A percentile compares a stretch with the other conserved stretches of the same genome.
phyloP scores from a whole-genome alignment of 176 grass and related monocot genomes.

The Pharus latifolius region DNA sequence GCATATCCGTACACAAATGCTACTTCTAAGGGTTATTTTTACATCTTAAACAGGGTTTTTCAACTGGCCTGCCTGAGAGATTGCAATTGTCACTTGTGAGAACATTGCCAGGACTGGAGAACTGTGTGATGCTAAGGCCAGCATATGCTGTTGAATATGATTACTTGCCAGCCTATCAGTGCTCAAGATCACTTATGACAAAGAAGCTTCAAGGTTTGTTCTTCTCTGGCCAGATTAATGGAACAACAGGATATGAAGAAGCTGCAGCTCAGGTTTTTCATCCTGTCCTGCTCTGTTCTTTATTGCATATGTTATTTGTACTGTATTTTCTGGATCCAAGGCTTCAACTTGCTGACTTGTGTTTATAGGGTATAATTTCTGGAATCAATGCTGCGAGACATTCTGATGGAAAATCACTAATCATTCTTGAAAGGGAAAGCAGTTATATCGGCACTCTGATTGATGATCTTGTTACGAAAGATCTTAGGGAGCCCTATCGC shows the following conservation, averaged over 20 bases:
- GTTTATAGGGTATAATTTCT: constrained; percentile 71
- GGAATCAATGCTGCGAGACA: constrained; percentile 95
- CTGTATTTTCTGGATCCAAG: constrained; percentile 12
- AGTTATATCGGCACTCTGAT: constrained; percentile 94
- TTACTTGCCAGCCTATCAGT: constrained; percentile 84
- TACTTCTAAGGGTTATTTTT: not conserved
- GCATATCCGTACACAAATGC: not conserved
- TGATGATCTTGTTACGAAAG: constrained; percentile 99
- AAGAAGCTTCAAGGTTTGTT: constrained; percentile 88
- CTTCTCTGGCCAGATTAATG: constrained; percentile 99
- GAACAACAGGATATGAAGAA: constrained; percentile 99
- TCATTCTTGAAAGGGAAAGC: constrained; percentile 98
- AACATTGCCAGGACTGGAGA: constrained; percentile 91
- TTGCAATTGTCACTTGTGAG: constrained; percentile 74
- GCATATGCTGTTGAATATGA: constrained; percentile 99
- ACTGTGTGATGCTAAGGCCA: constrained; percentile 88
- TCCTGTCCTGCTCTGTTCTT: constrained; percentile 17
- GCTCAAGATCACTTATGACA: constrained; percentile 99
- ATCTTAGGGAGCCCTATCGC: constrained; percentile 93
- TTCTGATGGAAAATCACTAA: constrained; percentile 73
- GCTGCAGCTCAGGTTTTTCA: constrained; percentile 75
- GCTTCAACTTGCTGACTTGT: not conserved
- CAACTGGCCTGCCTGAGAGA: constrained; percentile 88
- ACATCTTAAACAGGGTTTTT: constrained; percentile 61
- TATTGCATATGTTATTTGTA: not conserved